These are phyloP conservation scores for Xylaria sp. DNA, from an alignment of 2,329 filamentous ascomycete species.

Conservation along the genomic window DNA sequence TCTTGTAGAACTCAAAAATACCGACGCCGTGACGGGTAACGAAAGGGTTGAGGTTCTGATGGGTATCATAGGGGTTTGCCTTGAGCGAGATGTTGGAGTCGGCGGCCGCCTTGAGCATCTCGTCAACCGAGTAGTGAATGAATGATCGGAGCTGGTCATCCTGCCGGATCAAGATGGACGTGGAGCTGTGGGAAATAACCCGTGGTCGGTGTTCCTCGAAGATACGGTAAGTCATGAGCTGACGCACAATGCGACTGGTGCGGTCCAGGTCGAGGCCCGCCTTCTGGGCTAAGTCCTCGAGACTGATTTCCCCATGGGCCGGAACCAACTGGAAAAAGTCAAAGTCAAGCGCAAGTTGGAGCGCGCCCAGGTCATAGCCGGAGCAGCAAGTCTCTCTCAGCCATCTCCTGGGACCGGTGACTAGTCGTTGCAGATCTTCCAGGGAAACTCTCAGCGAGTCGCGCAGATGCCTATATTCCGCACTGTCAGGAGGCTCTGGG, in stretches of 20 bases:
- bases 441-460: background rate
- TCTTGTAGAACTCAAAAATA: constrained; percentile 15
- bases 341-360: constrained; percentile 23
- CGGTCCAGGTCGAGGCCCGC: constrained; percentile 24
- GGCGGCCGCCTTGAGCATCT: constrained; percentile 27
- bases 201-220: constrained; percentile 23
- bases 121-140: constrained; percentile 24
- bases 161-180: constrained; percentile 7
- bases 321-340: constrained; percentile 27
- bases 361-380: constrained; percentile 5
- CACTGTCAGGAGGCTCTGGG: background rate
- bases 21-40: constrained; percentile 14
- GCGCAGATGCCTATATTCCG: constrained; percentile 3
- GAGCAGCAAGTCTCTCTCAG: background rate
- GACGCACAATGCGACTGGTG: constrained; percentile 19
- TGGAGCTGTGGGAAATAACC: constrained; percentile 19
- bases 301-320: constrained; percentile 12
- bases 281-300: constrained; percentile 21
- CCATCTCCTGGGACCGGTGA: background rate
- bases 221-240: constrained; percentile 23
- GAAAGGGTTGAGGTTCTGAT: constrained; percentile 22
- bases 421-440: constrained; percentile 3
- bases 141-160: constrained; percentile 20
- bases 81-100: constrained; percentile 17
- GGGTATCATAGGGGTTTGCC: constrained; percentile 18